Evolutionary conservation across 129 eudicot genomes (phyloP).

Genomic region (Flaveria robusta): DNA sequence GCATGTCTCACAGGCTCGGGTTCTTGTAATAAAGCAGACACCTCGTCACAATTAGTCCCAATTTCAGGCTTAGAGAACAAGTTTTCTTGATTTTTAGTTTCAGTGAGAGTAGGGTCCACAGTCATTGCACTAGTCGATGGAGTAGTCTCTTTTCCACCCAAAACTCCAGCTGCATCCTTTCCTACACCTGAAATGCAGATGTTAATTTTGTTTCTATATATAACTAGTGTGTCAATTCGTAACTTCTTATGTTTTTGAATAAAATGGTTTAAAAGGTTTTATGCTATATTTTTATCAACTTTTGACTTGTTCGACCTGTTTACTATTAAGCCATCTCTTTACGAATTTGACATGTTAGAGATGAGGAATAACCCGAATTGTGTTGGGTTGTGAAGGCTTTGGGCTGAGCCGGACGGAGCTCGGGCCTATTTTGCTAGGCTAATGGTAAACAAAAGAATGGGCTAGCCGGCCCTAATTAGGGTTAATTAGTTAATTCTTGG

Average conservation of each 20-base stretch:
- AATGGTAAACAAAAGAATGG: no score
- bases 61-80: constrained; percentile 43
- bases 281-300: neutral
- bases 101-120: constrained; percentile 19
- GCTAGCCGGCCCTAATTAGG: no score
- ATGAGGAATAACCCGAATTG: neutral
- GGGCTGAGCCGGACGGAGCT: no score
- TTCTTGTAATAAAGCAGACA: constrained; percentile 36
- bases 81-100: constrained; percentile 29
- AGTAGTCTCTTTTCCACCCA: constrained; percentile 42
- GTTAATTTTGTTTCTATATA: constrained; percentile 7
- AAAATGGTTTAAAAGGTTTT: neutral
- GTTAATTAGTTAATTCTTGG: no score
- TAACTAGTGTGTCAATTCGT: neutral
- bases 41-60: constrained; percentile 14
- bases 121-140: constrained; percentile 19
- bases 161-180: constrained; percentile 52
- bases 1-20: constrained; percentile 23
- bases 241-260: neutral
- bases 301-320: neutral
- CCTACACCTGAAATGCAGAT: constrained; percentile 39
- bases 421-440: no score
- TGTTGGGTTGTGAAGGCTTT: no score
- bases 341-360: neutral
- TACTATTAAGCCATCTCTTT: neutral